Evolutionary conservation across 1,139 yeast genomes (phyloP), one percentile per base, ranked within the genome.

Genomic region (Zygotorulaspora mrakii): DNA sequence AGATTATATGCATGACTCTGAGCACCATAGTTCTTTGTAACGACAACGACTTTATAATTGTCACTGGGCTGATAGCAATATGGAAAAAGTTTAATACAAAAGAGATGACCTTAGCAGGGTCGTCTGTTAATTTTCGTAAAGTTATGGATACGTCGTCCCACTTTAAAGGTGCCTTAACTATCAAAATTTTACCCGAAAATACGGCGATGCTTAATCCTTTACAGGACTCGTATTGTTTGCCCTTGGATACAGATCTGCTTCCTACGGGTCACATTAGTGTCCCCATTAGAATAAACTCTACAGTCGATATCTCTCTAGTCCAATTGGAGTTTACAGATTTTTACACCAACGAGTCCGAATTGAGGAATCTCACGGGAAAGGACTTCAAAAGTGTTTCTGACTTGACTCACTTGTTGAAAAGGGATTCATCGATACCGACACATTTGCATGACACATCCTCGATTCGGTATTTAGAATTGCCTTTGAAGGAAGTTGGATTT

Each of bases 121-220:
- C 62, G 16, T 61, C 73, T 6, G 63, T 70, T 6, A 59, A 63
- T 34, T 59, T 65, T 14, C 58, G 59, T 11, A 62, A 67, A 41
- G 66, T 79, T 5, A 56, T 74, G 16, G 85, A 86, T 52, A 71
- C 81, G 41, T 74, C 85, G 23, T 67, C 81, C 2, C 94, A 88
- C 59, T 83, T 91, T 57, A 81, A 77, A 52, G 98, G 97, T 35
- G 78, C 77, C 42, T 84, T 85, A 55, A 84, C 91, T 2, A 82
- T 91, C 50, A 84, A 89, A 53, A 85, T 85, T 50, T 68, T 94
- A 30, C 98, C 98, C 0, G 97, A 91, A 59, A 84, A 95, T 30
- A 82, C 94, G 0, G 96, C 94, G 2, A 70, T 73, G 52, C 68
- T 94, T 57, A 87, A 89, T 50, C 96, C 96, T 1, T 76, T 79